These are phyloP conservation scores for Stephania yunnanensis DNA, from an alignment of 164 flowering plant species.

Conservation along the genomic window DNA sequence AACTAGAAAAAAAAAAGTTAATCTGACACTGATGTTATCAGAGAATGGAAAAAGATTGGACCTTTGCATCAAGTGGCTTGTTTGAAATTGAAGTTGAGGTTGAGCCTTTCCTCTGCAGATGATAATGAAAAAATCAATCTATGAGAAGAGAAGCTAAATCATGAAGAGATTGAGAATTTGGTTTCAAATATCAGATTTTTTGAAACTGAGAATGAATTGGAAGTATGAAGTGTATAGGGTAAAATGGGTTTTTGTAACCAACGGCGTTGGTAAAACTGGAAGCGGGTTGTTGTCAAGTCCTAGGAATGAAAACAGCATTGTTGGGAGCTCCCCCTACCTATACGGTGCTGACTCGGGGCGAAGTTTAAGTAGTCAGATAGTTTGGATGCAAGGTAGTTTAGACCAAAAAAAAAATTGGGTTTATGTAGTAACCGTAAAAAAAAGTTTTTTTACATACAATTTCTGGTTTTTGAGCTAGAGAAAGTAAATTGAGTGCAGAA, in stretches of 20 bases:
- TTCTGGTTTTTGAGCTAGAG: not conserved
- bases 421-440: not conserved
- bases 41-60: conserved; percentile 11
- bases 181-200: conserved; percentile 12
- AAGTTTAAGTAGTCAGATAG: too few species aligned
- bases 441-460: not conserved
- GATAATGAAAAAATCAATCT: conserved; percentile 5
- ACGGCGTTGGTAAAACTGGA: too few species aligned
- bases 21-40: not conserved
- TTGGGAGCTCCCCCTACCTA: too few species aligned
- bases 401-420: too few species aligned
- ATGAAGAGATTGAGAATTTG: conserved; percentile 5
- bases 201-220: too few species aligned
- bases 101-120: conserved; percentile 68
- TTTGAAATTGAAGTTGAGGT: conserved; percentile 67
- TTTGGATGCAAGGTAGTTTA: too few species aligned
- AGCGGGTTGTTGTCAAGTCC: too few species aligned
- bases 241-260: too few species aligned
- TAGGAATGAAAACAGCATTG: too few species aligned
- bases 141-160: not conserved
- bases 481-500: not conserved
- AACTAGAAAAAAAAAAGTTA: not conserved
- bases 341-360: too few species aligned
- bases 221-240: too few species aligned
- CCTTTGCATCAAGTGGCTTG: conserved; percentile 79